Evolutionary conservation across 768 basidiomycete genomes (phyloP), one percentile per base, ranked within the genome.

Genomic region (Rhodotorula babjevae): DNA sequence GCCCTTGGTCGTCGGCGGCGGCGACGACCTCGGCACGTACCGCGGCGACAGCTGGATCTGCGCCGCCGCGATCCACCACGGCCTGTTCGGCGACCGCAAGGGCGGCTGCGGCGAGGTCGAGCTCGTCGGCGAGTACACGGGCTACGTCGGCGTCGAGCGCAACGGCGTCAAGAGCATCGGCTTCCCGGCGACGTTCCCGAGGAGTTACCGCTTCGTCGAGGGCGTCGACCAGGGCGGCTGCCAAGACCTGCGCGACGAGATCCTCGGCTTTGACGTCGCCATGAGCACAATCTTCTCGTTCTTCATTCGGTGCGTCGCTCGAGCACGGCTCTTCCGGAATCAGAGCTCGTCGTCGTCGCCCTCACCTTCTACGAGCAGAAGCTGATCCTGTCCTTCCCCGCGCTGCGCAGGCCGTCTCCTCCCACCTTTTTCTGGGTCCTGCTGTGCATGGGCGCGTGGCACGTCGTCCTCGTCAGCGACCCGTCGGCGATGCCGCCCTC

Each of bases 41-140:
- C 85, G 92, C 78, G 90, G 87, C 3, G 92, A 93, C 79, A 87
- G 85, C 67, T 93, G 93, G 79, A 86, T 93, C 50, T 93, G 92
- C 79, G 87, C 90, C 55, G 87, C 92, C 55, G 92, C 90, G 53
- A 83, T 88, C 53, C 91, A 93, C 83, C 87, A 87, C 88, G 92
- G 79, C 80, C 86, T 85, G 10, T 74, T 64, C 33, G 64, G 67
- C 65, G 83, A 88, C 73, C 83, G 82, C 4, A 85, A 81, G 70
- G 91, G 92, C 10, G 92, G 92, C n/a, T 93, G 92, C 76, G 89
- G 85, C 53, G 84, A 88, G 29, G 77, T 91, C 36, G 83, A 86
- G 56, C 84, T 91, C 18, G 81, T 87, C n/a, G 89, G 88, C 47
- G 89, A 88, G 78, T 91, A 88, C 79, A 88, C 88, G 29, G 76